Evolutionary conservation across 2,329 filamentous ascomycete genomes (phyloP).

Genomic region (Dothistroma pini): DNA sequence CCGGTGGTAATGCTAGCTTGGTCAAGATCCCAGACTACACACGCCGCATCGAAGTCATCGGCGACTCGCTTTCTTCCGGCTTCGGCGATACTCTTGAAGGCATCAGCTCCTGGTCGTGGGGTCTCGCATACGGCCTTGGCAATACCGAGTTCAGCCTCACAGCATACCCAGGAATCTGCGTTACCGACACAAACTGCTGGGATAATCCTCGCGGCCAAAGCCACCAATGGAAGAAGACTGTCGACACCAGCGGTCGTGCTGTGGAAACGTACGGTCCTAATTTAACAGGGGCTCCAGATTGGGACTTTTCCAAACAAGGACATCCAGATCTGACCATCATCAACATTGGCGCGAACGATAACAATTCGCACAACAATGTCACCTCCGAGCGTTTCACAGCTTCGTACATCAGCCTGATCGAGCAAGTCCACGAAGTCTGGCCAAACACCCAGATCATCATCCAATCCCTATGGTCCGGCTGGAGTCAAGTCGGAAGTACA

Average conservation of each 20-base stretch:
- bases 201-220: slow-evolving; percentile 42
- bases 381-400: slow-evolving; percentile 37
- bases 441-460: slow-evolving; percentile 43
- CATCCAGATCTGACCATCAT: slow-evolving; percentile 41
- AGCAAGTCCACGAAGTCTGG: slow-evolving; percentile 40
- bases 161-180: slow-evolving; percentile 57
- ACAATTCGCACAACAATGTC: slow-evolving; percentile 47
- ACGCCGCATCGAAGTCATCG: slow-evolving; percentile 44
- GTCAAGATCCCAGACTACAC: slow-evolving; percentile 40
- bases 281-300: slow-evolving; percentile 29
- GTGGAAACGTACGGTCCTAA: slow-evolving; percentile 39
- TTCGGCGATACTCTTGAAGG: slow-evolving; percentile 59
- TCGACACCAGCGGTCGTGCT: slow-evolving; percentile 51
- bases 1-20: slow-evolving; percentile 41
- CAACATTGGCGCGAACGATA: slow-evolving; percentile 47
- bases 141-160: slow-evolving; percentile 58
- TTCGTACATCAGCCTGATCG: slow-evolving; percentile 42
- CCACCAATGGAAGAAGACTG: slow-evolving; percentile 57
- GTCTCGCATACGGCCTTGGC: slow-evolving; percentile 54
- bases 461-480: slow-evolving; percentile 54
- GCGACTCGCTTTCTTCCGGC: slow-evolving; percentile 51
- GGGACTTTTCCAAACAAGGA: slow-evolving; percentile 31
- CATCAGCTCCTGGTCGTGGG: slow-evolving; percentile 55
- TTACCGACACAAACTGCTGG: slow-evolving; percentile 55
- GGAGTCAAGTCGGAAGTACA: slow-evolving; percentile 49